These are phyloP conservation scores for Torulaspora maleeae DNA, from an alignment of 805 yeast species.

Conservation along the genomic window DNA sequence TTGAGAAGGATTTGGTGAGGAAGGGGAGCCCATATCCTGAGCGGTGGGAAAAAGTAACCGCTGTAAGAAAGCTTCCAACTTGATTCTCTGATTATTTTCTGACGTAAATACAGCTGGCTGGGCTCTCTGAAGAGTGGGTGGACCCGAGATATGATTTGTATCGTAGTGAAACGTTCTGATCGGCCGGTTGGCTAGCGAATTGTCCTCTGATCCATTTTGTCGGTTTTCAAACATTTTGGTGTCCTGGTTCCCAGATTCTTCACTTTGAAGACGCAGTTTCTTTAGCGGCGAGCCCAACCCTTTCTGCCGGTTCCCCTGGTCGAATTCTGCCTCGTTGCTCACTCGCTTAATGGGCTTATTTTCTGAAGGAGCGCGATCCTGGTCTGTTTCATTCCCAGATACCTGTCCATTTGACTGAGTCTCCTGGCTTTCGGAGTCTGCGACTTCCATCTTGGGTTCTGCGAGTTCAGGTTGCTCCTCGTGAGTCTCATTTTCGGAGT, in stretches of 20 bases:
- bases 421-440: neutral
- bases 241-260: neutral
- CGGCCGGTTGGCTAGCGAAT: conserved; percentile 3
- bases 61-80: conserved; percentile 33
- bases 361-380: neutral
- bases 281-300: conserved; percentile 30
- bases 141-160: conserved; percentile 11
- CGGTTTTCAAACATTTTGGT: neutral
- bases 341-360: conserved; percentile 8
- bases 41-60: conserved; percentile 29
- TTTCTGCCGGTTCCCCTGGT: conserved; percentile 12
- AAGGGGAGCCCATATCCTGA: conserved; percentile 8
- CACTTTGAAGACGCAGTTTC: conserved; percentile 13
- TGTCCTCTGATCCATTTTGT: neutral
- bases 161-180: conserved; percentile 20
- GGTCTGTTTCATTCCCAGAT: neutral
- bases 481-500: neutral
- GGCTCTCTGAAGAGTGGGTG: conserved; percentile 14
- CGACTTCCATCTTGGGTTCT: neutral
- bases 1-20: conserved; percentile 10
- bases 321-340: conserved; percentile 7
- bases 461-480: neutral
- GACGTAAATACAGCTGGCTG: conserved; percentile 11
- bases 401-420: neutral
- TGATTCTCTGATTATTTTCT: conserved; percentile 25